Evolutionary conservation across 2,329 filamentous ascomycete genomes (phyloP).

Genomic region (Fusarium odoratissimum): DNA sequence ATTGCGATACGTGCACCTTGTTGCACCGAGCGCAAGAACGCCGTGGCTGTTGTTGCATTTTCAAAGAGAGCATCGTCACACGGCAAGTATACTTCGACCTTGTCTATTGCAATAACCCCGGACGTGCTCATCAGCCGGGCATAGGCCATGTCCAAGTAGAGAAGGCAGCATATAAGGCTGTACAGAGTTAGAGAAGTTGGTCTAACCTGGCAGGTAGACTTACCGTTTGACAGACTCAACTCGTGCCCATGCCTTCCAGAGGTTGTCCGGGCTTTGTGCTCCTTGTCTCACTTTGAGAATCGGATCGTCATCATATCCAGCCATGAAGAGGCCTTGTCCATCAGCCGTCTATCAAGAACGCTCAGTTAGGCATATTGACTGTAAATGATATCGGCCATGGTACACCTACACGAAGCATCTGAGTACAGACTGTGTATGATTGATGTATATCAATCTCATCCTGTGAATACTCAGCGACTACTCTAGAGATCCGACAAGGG

Average conservation of each 20-base stretch:
- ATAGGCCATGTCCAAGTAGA: constrained; percentile 20
- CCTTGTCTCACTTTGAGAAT: not conserved
- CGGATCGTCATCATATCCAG: not conserved
- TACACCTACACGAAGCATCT: constrained; percentile 10
- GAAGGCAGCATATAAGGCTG: constrained; percentile 11
- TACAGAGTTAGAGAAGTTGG: not conserved
- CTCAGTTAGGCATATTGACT: not conserved
- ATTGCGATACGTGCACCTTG: not conserved
- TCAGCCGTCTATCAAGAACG: not conserved
- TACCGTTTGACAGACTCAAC: constrained; percentile 19
- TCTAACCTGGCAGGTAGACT: not conserved
- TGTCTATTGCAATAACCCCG: constrained; percentile 16
- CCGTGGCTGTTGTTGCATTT: not conserved
- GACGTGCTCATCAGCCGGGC: constrained; percentile 3
- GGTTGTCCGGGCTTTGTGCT: not conserved
- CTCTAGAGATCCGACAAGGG: not conserved
- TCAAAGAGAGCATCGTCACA: constrained; percentile 21
- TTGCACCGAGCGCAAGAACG: not conserved
- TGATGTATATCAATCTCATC: constrained; percentile 9
- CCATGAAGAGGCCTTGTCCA: constrained; percentile 8
- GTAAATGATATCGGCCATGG: not conserved
- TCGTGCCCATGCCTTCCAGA: constrained; percentile 20
- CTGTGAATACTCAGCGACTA: not conserved
- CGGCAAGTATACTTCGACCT: constrained; percentile 12
- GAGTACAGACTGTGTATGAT: constrained; percentile 4